Evolutionary conservation across 1,284 basidiomycete species (phyloP).

Genomic region (Stygiomarasmius scandens): DNA sequence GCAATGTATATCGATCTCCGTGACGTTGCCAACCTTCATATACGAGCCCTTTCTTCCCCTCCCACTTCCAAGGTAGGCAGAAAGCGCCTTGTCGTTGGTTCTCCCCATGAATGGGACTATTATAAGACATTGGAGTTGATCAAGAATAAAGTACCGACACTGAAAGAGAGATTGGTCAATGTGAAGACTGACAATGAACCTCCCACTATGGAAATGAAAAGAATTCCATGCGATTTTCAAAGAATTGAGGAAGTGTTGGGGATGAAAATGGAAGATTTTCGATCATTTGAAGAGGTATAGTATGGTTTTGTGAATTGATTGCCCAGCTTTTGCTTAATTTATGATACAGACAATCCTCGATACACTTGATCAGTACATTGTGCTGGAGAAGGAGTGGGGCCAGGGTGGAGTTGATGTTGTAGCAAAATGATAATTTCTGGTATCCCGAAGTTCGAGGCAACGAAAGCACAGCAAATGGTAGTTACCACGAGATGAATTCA

Average conservation of each 20-base stretch:
- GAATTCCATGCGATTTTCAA: conserved; percentile 9
- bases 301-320: not conserved
- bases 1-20: conserved; percentile 18
- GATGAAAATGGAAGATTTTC: conserved; percentile 11
- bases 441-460: no score
- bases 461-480: no score
- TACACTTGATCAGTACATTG: conserved; percentile 11
- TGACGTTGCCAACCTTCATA: conserved; percentile 19
- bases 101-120: conserved; percentile 13
- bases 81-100: conserved; percentile 16
- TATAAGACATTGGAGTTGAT: conserved; percentile 8
- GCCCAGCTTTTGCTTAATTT: not conserved
- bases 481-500: no score
- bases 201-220: not conserved
- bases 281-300: conserved; percentile 4
- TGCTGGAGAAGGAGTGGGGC: conserved; percentile 13
- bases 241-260: conserved; percentile 14
- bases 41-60: conserved; percentile 14
- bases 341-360: conserved; percentile 12
- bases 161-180: conserved; percentile 16
- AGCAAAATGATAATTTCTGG: no score
- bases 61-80: conserved; percentile 12
- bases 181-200: conserved; percentile 5
- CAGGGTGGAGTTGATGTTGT: no score
- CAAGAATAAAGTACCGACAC: conserved; percentile 12